Evolutionary conservation across 2,329 filamentous ascomycete species (phyloP), one percentile per base, ranked within the genome.

Genomic region (Penicillium frequentans): DNA sequence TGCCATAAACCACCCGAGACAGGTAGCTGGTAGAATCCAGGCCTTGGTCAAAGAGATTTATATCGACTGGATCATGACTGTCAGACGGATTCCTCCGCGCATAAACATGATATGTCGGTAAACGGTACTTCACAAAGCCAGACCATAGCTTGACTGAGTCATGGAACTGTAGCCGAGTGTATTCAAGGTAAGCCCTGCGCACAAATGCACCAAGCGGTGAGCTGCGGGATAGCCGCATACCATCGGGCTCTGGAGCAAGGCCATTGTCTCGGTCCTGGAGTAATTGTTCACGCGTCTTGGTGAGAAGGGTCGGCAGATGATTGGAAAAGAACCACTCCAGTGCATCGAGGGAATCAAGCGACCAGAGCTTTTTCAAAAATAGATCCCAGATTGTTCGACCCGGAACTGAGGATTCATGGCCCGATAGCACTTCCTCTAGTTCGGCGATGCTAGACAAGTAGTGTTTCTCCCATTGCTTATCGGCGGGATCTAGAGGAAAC

Each of bases 331-430:
- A 93, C 2, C 81, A 79, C 68, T 93, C 86, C n/a, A 98, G 77
- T 0, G 87, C 85, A 75, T 98, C 86, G 11, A 96, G 83, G 21
- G 89, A 93, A 69, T 93, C 86, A 63, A 98, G 85, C 16, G 83
- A 82, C 93, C 95, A 98, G 24, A 98, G 78, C 61, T 87, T 88
- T 54, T 85, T 84, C 13, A 98, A 82, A 55, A 97, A 90, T 2
- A 89, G 79, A 69, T 98, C 92, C 86, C 93, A 95, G n/a, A 97
- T 77, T n/a, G 84, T 88, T 48, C 90, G 84, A 3, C 91, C 91
- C 0, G 91, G 89, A 55, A 91, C 77, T 9, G 74, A 80, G 1
- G 82, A 84, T 13, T 75, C 66, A 59, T 77, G 79, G 33, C 59
- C 54, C 23, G 76, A 73, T 5, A 82, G 74, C 4, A 77, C 73